phyloP scores from a whole-genome alignment of 2,329 filamentous ascomycete species.

The Ceratocystis ficicola region DNA sequence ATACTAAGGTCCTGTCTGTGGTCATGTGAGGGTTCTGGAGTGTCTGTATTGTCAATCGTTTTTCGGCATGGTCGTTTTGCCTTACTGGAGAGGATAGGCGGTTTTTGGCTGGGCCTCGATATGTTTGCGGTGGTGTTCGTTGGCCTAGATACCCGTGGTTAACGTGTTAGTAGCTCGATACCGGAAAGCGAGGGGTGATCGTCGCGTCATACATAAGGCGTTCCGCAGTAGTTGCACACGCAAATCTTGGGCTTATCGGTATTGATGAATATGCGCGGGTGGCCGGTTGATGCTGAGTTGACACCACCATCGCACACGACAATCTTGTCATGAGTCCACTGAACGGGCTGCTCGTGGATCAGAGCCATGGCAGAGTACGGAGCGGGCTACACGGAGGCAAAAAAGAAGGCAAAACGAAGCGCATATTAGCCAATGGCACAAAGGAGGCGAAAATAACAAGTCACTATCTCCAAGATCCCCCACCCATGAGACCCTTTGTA shows the following conservation, averaged over 20 bases:
- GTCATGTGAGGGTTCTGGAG: background rate
- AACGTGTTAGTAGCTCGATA: background rate
- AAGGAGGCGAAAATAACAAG: no score
- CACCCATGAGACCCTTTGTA: background rate
- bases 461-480: background rate
- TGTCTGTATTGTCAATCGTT: constrained; percentile 4
- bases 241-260: constrained; percentile 91
- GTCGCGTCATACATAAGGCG: constrained; percentile 64
- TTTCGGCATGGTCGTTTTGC: background rate
- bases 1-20: background rate
- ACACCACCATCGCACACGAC: constrained; percentile 89
- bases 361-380: constrained; percentile 84
- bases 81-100: constrained; percentile 61
- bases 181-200: constrained; percentile 9
- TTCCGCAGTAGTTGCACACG: constrained; percentile 81
- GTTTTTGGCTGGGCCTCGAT: constrained; percentile 71
- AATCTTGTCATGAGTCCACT: constrained; percentile 71
- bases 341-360: constrained; percentile 89
- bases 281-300: constrained; percentile 70
- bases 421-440: constrained; percentile 5
- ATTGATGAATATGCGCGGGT: constrained; percentile 95
- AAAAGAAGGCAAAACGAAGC: background rate
- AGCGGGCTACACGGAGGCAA: constrained; percentile 51
- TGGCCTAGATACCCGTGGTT: constrained; percentile 46
- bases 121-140: constrained; percentile 76